Evolutionary conservation across 352 stramenopile genomes (phyloP), one percentile per base, ranked within the genome.

Genomic region (Phytopythium ostracodes): DNA sequence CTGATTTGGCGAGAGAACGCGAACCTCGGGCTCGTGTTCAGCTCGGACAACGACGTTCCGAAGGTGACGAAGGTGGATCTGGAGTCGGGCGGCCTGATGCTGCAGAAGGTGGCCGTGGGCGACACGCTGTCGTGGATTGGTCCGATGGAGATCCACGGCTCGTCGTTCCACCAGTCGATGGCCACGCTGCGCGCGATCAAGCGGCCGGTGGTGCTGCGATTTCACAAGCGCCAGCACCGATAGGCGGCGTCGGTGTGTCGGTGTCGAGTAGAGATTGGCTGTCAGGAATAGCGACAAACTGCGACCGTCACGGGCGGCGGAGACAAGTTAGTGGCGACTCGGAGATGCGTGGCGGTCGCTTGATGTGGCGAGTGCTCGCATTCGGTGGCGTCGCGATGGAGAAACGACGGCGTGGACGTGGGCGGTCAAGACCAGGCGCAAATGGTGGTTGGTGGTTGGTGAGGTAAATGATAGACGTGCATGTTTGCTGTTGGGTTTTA

Each of bases 111-210:
- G 27, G 79, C 74, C 11, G 72, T 93, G 14, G 84, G 84, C 35
- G 87, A 96, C 62, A 76, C 84, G 36, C 71, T 96, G 29, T 83
- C 84, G 35, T 90, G 78, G 65, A 92, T 96, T 56, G 87, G 87
- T 0, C 73, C 81, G 2, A 86, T 91, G 70, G 84, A 90, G 36
- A 92, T 96, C 58, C 70, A 72, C 42, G 77, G 81, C 18, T 88
- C 82, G 42, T 82, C 84, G 24, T 96, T 96, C 63, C 84, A 96
- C 56, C 82, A 81, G 63, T 94, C 84, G 15, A 96, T 96, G 83
- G 82, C 85, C 24, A 91, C 83, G 40, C 63, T 96, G 52, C 84
- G 84, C 20, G 87, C 83, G 5, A 75, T 92, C 33, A 92, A 92
- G 66, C 87, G 87, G 35, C 87, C 87, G 17, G 84, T 94, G 1